phyloP scores from a whole-genome alignment of 1,139 yeast genomes.

The Saccharomyces hybrid region DNA sequence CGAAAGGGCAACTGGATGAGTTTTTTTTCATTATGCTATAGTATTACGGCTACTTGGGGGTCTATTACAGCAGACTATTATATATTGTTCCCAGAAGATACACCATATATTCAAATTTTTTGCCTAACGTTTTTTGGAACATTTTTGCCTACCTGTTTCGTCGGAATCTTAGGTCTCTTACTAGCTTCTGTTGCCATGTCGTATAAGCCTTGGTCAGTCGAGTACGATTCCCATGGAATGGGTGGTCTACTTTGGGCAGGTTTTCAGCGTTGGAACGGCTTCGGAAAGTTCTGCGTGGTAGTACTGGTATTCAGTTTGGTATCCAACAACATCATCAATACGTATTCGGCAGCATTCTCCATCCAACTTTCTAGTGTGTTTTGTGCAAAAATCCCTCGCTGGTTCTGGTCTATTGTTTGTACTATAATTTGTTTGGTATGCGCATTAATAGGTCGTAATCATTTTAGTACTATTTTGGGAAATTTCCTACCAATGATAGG shows the following conservation, averaged over 20 bases:
- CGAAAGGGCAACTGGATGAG: conserved; percentile 62
- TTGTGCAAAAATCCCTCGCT: conserved; percentile 65
- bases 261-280: conserved; percentile 66
- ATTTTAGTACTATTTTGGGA: conserved; percentile 68
- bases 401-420: conserved; percentile 63
- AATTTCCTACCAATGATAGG: conserved; percentile 92
- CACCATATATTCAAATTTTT: conserved; percentile 52
- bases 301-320: conserved; percentile 64
- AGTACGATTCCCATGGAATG: conserved; percentile 55
- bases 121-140: conserved; percentile 61
- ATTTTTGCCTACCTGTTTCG: conserved; percentile 66
- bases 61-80: conserved; percentile 82
- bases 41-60: conserved; percentile 88
- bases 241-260: conserved; percentile 71
- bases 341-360: conserved; percentile 78
- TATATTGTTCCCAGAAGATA: conserved; percentile 68
- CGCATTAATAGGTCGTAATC: conserved; percentile 69
- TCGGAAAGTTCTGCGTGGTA: conserved; percentile 68
- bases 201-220: conserved; percentile 51
- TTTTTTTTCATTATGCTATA: conserved; percentile 65
- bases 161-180: conserved; percentile 65
- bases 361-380: conserved; percentile 61
- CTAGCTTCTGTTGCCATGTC: conserved; percentile 61
- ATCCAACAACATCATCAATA: conserved; percentile 73
- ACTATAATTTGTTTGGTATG: conserved; percentile 61